Base-by-base conservation (phyloP, 1,284 basidiomycete species). In the Butyriboletus appendiculatus region DNA sequence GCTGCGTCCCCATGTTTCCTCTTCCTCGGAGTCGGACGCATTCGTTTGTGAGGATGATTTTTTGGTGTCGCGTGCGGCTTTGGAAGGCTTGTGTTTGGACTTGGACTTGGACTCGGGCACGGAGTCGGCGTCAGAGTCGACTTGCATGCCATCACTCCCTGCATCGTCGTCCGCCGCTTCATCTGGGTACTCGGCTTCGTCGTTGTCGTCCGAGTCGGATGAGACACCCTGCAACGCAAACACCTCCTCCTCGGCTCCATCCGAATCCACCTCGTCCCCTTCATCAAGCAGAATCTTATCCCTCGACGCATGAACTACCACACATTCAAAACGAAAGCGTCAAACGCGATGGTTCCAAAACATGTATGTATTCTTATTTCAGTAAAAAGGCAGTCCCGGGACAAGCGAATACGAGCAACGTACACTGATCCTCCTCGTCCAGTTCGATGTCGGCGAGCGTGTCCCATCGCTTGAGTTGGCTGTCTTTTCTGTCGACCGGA, bases 201-300 rank as follows among this genome's bases (percentile, higher is more conserved):
- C 14, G 6, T 90, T 88, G 33, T 88, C 88, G 43, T 79, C 78
- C 22, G 69, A 73, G 28, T 73, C 73, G 11, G 76, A 74, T 2
- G 62, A 69, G 33, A 71, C 33, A 5, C 62, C 70, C 6, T 44
- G 26, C 44, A 69, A 45, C 9, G 69, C 75, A 18, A 73, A 76
- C 35, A 67, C 89, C 43, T 94, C 88, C 33, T 90, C 88, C 28
- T 79, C 78, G 5, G 69, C 72, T 28, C 73, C 73, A 14, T 72
- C 72, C 16, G 75, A 73, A 5, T 67, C 70, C 14, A 14, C 39
- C 18, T 67, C 64, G n/a, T 72, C 68, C 35, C 77, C 75, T 12
- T 80, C 84, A 47, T 91, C 85, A 8, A 96, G 77, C 12, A 92
- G 76, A 55, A 96, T 90, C 67, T 85, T 83, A 66, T 97, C 94